Base-by-base conservation (phyloP, 2,329 filamentous ascomycete species). In the Ophiostoma sp. region DNA sequence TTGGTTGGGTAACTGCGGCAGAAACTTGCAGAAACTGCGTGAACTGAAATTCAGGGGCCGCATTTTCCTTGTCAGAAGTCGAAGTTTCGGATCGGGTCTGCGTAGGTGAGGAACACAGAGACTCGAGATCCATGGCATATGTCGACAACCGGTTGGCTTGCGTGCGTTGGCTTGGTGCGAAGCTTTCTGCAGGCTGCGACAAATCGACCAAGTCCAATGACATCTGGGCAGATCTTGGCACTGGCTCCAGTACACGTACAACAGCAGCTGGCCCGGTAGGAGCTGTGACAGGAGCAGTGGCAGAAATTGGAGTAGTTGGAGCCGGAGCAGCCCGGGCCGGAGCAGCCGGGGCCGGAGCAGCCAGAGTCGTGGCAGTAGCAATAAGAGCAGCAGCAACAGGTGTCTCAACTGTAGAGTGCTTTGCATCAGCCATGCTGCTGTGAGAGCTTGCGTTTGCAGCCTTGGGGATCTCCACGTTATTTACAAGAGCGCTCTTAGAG, bases 111-210 rank as follows among this genome's bases (percentile, higher is more conserved):
- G 23, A 67, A 8, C 67, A 67, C 5, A 73, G 64, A 3, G 73
- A 72, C 11, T 67, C 69, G 11, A 73, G 69, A 17, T 73, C 73
- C 69, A 68, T 67, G 7, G 67, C 68, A n/a, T 73, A 73, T 4
- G 69, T 27, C n/a, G 72, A 73, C 15, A 60, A 5, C 1, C 54
- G 54, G 27, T 35, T 31, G 10, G 62, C 41, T 13, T 31, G 66
- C 13, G n/a, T 17, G 15, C n/a, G 11, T 8, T 27, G 27, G 41
- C 39, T 67, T 1, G 66, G 41, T 1, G 4, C n/a, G 15, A 7
- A 3, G 1, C 10, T 11, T 3, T 70, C 57, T 4, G 17, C 1
- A 3, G 72, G 36, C 54, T 70, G 70, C 3, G 71, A 73, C 27
- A 73, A 64, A 64, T 72, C 72, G 4, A 73, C 57, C 23, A 73